Base-by-base conservation (phyloP, 73 alveolate genomes). In the Paramecium primaurelia region DNA sequence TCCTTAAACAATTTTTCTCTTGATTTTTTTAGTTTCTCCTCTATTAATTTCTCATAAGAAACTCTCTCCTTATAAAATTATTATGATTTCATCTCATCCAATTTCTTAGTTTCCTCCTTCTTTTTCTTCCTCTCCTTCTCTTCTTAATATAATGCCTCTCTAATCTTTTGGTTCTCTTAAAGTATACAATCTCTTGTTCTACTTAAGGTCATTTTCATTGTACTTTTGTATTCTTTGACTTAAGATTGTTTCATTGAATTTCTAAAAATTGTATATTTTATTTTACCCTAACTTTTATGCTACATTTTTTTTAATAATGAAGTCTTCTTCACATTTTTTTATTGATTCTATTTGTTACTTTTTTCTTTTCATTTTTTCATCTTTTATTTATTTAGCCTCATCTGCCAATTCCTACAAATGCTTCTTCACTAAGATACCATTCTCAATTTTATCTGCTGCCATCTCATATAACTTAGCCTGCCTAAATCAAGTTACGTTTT, bases 401-500 rank as follows among this genome's bases (percentile, higher is more conserved):
- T 42, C 26, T 25, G 47, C 36, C 26, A 80, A 80, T 49, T 47
- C 44, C 71, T 47, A 26, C 91, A 80, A 49, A 25, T 80, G 18
- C 14, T 49, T 47, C 75, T 49, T 80, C 12, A 47, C 51, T 9
- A 2, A 25, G 32, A 32, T 25, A 25, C 91, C 91, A 32, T 32
- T 42, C 34, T 45, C 47, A 8, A 80, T 28, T 36, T 80, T 80
- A 1, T 80, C 91, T 20, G 73, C 91, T 80, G 91, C 91, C 58
- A 80, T 42, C 54, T 80, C 71, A 44, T 80, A 80, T 49, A 80
- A 45, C 58, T 80, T 80, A 44, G 91, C 77, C 91, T 80, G 45
- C 77, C 47, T 20, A 32, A 12, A 2, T 47, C 32, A 49, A 44
- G 44, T 32, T 45, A 40, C 58, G n/a, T 25, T 32, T 45, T 80